These are phyloP conservation scores for Yamagishiella unicocca DNA, from an alignment of 139 green algal species.

Conservation along the genomic window DNA sequence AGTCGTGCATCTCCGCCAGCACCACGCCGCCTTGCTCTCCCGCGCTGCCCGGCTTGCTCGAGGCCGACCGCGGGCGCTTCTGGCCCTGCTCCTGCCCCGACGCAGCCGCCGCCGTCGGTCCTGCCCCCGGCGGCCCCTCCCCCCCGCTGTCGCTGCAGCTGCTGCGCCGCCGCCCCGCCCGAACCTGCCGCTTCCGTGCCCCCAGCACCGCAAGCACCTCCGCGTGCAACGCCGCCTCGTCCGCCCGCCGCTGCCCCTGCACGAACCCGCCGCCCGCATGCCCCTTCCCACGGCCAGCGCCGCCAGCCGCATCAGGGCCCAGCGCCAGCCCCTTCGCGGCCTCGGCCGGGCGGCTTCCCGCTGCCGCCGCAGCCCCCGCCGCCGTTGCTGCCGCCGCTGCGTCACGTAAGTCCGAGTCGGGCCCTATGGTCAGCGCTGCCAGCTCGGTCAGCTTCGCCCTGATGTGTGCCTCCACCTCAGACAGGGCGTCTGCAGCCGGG, in stretches of 20 bases:
- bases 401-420: background rate
- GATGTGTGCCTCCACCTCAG: slow-evolving; percentile 43
- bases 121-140: background rate
- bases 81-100: background rate
- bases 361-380: background rate
- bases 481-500: background rate
- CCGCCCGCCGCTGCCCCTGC: background rate
- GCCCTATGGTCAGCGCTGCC: background rate
- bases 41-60: background rate
- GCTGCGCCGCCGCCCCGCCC: background rate
- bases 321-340: no score
- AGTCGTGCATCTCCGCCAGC: background rate
- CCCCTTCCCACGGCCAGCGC: background rate
- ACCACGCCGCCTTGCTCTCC: background rate
- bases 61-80: no score
- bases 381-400: background rate
- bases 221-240: slow-evolving; percentile 24
- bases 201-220: slow-evolving; percentile 43
- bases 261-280: background rate
- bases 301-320: background rate
- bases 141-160: background rate
- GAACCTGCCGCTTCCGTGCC: slow-evolving; percentile 21
- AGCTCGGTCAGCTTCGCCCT: slow-evolving; percentile 42
- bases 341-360: no score
- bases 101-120: background rate